These are phyloP conservation scores for Allomyces arbusculus DNA, from an alignment of 192 early-diverging fungal species.

Conservation along the genomic window DNA sequence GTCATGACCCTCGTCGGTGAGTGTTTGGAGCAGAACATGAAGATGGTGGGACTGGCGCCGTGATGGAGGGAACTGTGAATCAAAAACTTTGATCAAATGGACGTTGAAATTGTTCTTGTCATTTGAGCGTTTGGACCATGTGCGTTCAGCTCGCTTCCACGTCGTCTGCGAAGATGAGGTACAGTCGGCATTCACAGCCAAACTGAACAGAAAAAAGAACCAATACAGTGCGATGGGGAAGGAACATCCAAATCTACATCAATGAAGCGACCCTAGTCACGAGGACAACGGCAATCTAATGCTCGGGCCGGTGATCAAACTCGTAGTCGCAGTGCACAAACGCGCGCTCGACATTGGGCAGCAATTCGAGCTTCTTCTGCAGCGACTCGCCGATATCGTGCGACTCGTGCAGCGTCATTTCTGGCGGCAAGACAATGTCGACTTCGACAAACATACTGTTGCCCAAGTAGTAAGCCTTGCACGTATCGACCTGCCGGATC, in stretches of 20 bases:
- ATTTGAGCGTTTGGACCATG: no score
- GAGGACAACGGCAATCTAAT: conserved; percentile 7
- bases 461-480: conserved; percentile 72
- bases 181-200: no score
- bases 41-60: no score
- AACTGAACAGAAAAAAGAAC: no score
- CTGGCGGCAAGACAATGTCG: conserved; percentile 79
- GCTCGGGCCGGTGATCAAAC: conserved; percentile 60
- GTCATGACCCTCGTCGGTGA: conserved; percentile 23
- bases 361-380: conserved; percentile 66
- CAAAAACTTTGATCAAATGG: no score
- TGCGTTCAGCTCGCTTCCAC: no score
- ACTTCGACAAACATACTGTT: conserved; percentile 83
- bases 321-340: conserved; percentile 94
- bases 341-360: conserved; percentile 72
- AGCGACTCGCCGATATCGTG: conserved; percentile 85
- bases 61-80: no score
- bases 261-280: neutral
- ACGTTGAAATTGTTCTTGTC: no score
- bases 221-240: neutral
- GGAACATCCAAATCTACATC: conserved; percentile 2
- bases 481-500: conserved; percentile 51
- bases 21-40: neutral
- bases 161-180: no score
- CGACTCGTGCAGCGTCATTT: conserved; percentile 52